Evolutionary conservation across 108 stramenopile species (phyloP), one percentile per base, ranked within the genome.

Genomic region (Cyclostephanos invisitatus): DNA sequence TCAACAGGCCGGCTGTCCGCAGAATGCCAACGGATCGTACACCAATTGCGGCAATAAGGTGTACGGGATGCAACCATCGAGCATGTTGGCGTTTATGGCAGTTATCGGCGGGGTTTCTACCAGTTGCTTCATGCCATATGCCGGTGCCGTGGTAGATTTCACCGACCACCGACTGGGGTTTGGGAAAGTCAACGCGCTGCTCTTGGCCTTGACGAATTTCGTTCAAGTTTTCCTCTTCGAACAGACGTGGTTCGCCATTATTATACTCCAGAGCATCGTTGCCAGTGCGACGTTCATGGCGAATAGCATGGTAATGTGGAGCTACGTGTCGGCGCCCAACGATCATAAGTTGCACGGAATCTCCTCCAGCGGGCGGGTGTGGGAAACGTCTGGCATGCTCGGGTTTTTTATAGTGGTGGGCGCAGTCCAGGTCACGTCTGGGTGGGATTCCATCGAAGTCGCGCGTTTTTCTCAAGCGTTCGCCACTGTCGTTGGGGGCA

Each of bases 51-150:
- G 61, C n/a, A 55, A 68, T n/a, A 55, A 38, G 17, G 74, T 85
- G 3, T 83, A 87, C 54, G 89, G 91, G 53, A 68, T 70, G 46
- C 51, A 71, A 37, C 88, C 91, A 10, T 73, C 82, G 14, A 70
- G 80, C 21, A 68, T 92, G 64, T 50, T 89, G 35, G 62, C 86
- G 22, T 64, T 80, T 38, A 88, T 88, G 72, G 85, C 83, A 21
- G 49, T 63, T 38, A 62, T 80, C 50, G 74, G 64, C 21, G 68
- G 79, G 7, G 42, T 80, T 5, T 61, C 74, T 2, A 70, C 74
- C 5, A 61, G 70, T 36, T 35, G 56, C 10, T 62, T 73, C 46
- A 74, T 80, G 79, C 79, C 79, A 7, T 62, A 75, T 21, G 53
- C 68, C 15, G 79, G 79, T 3, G 79, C 79, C 10, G 67, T 80